Conservation (phyloP, 1,284 basidiomycete species). For the Vanrija pseudolonga region DNA sequence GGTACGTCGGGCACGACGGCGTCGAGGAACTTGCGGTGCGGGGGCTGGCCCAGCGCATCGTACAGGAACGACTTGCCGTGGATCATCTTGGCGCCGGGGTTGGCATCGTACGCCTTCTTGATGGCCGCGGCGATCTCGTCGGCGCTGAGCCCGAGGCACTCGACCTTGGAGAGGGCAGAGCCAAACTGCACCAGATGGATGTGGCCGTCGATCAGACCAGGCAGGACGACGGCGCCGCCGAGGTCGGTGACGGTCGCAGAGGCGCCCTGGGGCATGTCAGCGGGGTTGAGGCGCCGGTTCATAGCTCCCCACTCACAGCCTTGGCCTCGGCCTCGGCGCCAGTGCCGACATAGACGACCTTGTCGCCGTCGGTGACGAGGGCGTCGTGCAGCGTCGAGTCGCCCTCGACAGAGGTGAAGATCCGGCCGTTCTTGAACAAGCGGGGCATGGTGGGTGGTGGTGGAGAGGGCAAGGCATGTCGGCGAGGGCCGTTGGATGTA, state of each 20-base stretch:
- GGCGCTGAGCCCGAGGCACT: constrained; percentile 14
- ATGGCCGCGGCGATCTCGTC: constrained; percentile 19
- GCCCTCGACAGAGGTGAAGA: constrained; percentile 24
- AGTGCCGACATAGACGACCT: constrained; percentile 18
- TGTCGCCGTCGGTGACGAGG: constrained; percentile 19
- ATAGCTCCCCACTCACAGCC: neutral
- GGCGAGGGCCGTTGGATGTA: too few species aligned
- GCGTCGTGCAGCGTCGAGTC: constrained; percentile 22
- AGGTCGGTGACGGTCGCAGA: constrained; percentile 15
- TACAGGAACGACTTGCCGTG: constrained; percentile 26
- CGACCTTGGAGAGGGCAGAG: constrained; percentile 20
- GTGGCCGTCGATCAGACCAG: constrained; percentile 35
- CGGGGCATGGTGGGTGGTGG: neutral
- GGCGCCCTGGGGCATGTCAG: neutral
- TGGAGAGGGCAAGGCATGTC: neutral
- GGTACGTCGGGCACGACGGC: constrained; percentile 24
- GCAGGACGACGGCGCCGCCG: constrained; percentile 22
- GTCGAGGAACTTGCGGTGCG: constrained; percentile 26
- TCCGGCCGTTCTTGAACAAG: constrained; percentile 25
- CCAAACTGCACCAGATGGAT: constrained; percentile 32
- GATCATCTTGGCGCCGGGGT: constrained; percentile 11
- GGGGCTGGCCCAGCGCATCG: constrained; percentile 21
- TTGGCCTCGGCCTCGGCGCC: neutral
- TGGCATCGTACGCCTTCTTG: neutral
- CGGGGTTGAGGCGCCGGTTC: too few species aligned